Evolutionary conservation across 805 yeast genomes (phyloP).

Genomic region (Candida khao-thaluensis): DNA sequence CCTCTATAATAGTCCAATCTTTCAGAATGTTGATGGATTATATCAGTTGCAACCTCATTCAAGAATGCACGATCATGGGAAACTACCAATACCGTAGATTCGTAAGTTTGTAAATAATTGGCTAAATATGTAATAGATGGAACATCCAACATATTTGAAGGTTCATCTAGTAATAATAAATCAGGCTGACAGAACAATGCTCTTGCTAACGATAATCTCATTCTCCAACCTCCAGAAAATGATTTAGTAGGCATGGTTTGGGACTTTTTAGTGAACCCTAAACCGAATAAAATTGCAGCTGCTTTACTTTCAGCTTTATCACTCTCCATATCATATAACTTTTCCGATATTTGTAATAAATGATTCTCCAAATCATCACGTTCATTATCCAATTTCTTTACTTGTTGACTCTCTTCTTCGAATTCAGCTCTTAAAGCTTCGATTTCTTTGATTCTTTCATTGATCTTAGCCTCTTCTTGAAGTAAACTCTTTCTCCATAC

Average conservation of each 20-base stretch:
- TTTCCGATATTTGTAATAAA: conserved; percentile 75
- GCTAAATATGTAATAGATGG: conserved; percentile 96
- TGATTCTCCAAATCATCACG: conserved; percentile 80
- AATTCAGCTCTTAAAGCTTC: conserved; percentile 68
- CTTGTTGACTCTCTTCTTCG: conserved; percentile 72
- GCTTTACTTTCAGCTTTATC: conserved; percentile 98
- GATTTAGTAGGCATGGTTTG: conserved; percentile 82
- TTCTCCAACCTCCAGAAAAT: conserved; percentile 99
- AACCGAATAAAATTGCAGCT: conserved; percentile 86
- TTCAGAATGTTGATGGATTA: conserved; percentile 96
- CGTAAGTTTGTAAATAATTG: conserved; percentile 83
- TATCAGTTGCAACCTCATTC: conserved; percentile 98
- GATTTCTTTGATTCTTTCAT: conserved; percentile 73
- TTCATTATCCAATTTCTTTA: conserved; percentile 81
- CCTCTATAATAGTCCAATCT: conserved; percentile 95
- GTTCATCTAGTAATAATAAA: conserved; percentile 90
- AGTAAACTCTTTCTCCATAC: conserved; percentile 95
- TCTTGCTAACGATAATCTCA: conserved; percentile 97
- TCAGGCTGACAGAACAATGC: conserved; percentile 98
- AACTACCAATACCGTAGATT: conserved; percentile 90
- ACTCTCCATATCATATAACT: conserved; percentile 88
- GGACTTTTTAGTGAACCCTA: conserved; percentile 89
- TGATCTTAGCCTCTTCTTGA: conserved; percentile 70
- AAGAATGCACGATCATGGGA: conserved; percentile 97
- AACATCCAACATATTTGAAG: conserved; percentile 99